A percentile compares a stretch with the other conserved stretches of the same genome.
phyloP scores from a whole-genome alignment of 495 filamentous ascomycete species.

The Penicillium paradoxum region DNA sequence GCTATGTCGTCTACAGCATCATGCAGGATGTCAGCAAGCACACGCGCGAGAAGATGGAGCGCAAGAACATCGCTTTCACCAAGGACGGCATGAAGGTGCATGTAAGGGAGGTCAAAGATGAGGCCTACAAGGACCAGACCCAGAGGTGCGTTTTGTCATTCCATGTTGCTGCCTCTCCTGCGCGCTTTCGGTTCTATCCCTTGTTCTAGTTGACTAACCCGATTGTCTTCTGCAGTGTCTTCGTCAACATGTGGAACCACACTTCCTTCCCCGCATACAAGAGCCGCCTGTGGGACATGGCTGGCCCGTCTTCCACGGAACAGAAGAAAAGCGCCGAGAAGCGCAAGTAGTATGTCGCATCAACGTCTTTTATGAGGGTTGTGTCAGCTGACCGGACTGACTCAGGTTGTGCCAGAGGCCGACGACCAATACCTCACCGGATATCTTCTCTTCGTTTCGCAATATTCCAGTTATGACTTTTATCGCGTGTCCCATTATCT shows the following conservation, averaged over 20 bases:
- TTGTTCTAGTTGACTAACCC: constrained; percentile 1
- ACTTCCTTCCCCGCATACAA: constrained; percentile 55
- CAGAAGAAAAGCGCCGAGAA: constrained; percentile 25
- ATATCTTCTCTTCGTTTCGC: neutral
- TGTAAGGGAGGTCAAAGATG: constrained; percentile 67
- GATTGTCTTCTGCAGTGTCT: constrained; percentile 33
- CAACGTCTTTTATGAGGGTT: neutral
- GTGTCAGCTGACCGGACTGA: neutral
- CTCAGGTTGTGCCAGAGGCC: neutral
- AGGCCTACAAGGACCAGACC: constrained; percentile 76
- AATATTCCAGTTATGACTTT: neutral
- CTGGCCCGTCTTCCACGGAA: constrained; percentile 11
- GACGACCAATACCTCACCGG: neutral
- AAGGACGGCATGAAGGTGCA: constrained; percentile 82
- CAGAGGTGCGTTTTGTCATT: constrained; percentile 52
- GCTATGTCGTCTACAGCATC: constrained; percentile 70
- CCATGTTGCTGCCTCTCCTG: neutral
- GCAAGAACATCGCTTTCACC: constrained; percentile 72
- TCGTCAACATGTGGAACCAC: constrained; percentile 78
- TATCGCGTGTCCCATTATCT: neutral
- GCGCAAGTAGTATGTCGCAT: constrained; percentile 30
- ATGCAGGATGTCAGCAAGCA: constrained; percentile 61
- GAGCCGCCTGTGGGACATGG: constrained; percentile 53
- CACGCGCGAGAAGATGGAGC: constrained; percentile 71
- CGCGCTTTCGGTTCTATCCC: neutral